Conservation (phyloP, 2,329 filamentous ascomycete species). For the Epichloe glyceriae region DNA sequence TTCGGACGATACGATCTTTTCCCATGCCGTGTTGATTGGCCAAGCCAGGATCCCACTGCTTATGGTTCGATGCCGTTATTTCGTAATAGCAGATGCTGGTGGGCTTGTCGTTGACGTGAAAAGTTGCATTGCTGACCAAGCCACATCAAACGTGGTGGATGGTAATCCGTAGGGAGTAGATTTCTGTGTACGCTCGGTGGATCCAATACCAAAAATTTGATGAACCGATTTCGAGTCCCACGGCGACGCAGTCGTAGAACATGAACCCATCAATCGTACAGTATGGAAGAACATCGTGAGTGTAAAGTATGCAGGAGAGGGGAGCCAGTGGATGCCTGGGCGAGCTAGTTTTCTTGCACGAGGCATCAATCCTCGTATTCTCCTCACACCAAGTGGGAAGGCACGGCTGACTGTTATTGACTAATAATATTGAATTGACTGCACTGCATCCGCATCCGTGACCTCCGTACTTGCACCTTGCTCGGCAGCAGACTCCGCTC, state of each 20-base stretch:
- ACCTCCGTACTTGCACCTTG: not conserved
- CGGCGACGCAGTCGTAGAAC: not conserved
- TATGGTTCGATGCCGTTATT: too few relatives aligned
- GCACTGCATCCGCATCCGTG: not conserved
- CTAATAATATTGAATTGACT: not conserved
- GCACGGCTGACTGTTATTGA: not conserved
- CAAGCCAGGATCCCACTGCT: too few relatives aligned
- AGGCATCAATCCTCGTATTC: constrained; percentile 4
- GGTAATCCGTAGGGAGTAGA: too few relatives aligned
- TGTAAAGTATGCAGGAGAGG: not conserved
- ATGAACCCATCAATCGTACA: not conserved
- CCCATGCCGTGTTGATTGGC: too few relatives aligned
- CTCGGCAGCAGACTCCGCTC: not conserved
- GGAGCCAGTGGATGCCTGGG: not conserved
- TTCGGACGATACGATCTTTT: too few relatives aligned
- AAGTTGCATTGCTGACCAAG: too few relatives aligned
- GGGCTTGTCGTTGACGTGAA: too few relatives aligned
- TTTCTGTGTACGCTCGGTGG: not conserved
- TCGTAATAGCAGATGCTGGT: too few relatives aligned
- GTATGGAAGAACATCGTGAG: not conserved
- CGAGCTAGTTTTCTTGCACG: not conserved
- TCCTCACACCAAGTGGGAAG: constrained; percentile 1
- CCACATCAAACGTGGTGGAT: too few relatives aligned
- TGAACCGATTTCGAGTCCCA: not conserved
- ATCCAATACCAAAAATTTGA: not conserved